Percentiles rank a stretch among this genome's conserved stretches.
These are phyloP conservation scores for Stevia rebaudiana DNA, from an alignment of 140 eudicot genomes.

Conservation along the genomic window DNA sequence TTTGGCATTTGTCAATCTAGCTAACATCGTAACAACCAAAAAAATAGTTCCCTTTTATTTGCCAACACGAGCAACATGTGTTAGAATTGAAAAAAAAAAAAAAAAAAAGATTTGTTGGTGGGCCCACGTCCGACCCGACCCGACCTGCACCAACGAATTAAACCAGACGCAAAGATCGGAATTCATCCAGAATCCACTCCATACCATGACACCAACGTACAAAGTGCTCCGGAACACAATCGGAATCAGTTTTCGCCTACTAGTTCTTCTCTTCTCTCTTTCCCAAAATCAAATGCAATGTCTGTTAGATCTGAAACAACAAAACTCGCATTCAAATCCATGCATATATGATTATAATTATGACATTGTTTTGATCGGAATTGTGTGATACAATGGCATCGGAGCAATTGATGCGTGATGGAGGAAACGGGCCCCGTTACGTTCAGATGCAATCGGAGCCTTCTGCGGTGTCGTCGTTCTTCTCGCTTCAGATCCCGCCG, in stretches of 20 bases:
- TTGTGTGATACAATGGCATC: conserved; percentile 38
- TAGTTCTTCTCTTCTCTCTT: neutral
- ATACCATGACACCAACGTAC: conserved; percentile 25
- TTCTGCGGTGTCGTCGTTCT: conserved; percentile 51
- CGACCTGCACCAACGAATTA: neutral
- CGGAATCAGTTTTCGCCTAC: conserved; percentile 27
- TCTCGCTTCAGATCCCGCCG: conserved; percentile 44
- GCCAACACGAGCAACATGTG: neutral
- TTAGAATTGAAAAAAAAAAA: too few species aligned
- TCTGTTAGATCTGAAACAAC: conserved; percentile 6
- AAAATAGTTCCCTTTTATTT: too few species aligned
- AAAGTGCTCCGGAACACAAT: conserved; percentile 35
- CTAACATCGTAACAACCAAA: too few species aligned
- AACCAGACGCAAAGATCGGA: conserved; percentile 23
- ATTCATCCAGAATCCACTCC: conserved; percentile 24
- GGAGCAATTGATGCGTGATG: conserved; percentile 55
- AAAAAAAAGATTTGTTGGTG: too few species aligned
- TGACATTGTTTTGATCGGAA: conserved; percentile 22
- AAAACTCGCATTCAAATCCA: neutral
- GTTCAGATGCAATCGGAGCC: conserved; percentile 72
- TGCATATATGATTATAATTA: neutral
- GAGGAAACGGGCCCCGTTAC: conserved; percentile 51
- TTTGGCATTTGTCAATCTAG: too few species aligned
- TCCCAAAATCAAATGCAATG: neutral
- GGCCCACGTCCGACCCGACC: conserved; percentile 1